Evolutionary conservation across 441 rosid species (phyloP), one percentile per base, ranked within the genome.

Genomic region (Populus hybrid): DNA sequence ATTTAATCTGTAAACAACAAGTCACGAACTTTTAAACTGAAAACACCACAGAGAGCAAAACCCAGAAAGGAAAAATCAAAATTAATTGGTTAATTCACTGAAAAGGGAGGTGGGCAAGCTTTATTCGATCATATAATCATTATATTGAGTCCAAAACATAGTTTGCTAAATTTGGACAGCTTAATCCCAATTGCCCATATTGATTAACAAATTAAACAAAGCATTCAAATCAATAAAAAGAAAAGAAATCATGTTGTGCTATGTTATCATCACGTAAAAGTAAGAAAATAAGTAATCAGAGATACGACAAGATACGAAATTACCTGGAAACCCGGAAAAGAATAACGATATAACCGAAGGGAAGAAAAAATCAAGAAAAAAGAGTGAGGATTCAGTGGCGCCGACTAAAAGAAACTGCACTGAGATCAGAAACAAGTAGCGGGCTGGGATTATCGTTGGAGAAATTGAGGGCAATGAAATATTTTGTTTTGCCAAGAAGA

Each of bases 241-340:
- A 19, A 67, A 53, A 68, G 11, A 2, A 63, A 35, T 76, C 38
- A 35, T 24, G 53, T 46, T 38, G 63, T 10, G 30, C 16, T 2
- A 16, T 23, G 67, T 28, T 53, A 53, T 18, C 61, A 50, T 32
- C 67, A 69, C 50, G 50, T 23, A 67, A 38, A 50, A 71, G 32
- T 36, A 32, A 26, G 14, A 65, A 63, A 74, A 78, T 50, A 7
- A 78, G 40, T 59, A 28, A 53, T 73, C 40, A 11, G 63, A 76
- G 53, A 42, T 75, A 23, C 21, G 38, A 76, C 68, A 75, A 75
- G 70, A 77, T 32, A 61, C 50, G 71, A 84, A 74, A 72, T 78
- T 79, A 87, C 88, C 90, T 79, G 84, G 73, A 42, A 69, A 78
- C 79, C 84, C 84, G 82, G 73, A 36, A 36, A 68, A 36, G 70